Evolutionary conservation across 805 yeast genomes (phyloP), one percentile per base, ranked within the genome.

Genomic region (Dipodascus geniculatus): DNA sequence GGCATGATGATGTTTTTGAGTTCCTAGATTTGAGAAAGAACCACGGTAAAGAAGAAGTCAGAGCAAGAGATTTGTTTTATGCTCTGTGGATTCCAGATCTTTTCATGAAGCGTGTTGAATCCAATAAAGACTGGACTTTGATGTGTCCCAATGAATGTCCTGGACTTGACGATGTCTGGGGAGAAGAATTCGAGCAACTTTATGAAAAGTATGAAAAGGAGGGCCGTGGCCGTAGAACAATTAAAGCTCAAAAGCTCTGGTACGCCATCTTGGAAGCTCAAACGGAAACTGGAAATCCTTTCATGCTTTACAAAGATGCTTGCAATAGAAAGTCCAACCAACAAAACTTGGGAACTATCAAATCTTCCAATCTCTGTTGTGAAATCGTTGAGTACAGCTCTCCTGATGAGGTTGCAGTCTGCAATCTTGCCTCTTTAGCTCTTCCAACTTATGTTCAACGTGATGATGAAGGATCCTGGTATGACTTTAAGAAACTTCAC

Each of bases 231-330:
- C 74, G 76, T 56, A 75, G 74, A 59, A 79, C 81, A 20, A 74
- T 89, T 55, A 82, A 80, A 62, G 98, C 99, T 23, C 96, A 89
- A 68, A 86, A 85, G 68, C 74, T 91, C 49, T 91, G 98, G 98
- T 77, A 81, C 58, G 83, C 90, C 48, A 89, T 91, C 53, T 69
- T 91, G 53, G 93, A 87, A 65, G 82, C 96, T 33, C 99, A 91
- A 72, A 86, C 93, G 42, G 97, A 91, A 71, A 90, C 98, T 2
- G 98, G 99, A 52, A 87, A 86, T 61, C 99, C 99, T 23, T 91
- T 87, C 74, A 82, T 91, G 83, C 75, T 91, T 16, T 91, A 87
- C 75, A 91, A 91, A 67, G 99, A 91, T 72, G 79, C 96, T 8
- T 86, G 96, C 71, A 91, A 91, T 71, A 61, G 68, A 50, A 89